Conservation (phyloP, 2,329 filamentous ascomycete species). For the Aureobasidium sp. region DNA sequence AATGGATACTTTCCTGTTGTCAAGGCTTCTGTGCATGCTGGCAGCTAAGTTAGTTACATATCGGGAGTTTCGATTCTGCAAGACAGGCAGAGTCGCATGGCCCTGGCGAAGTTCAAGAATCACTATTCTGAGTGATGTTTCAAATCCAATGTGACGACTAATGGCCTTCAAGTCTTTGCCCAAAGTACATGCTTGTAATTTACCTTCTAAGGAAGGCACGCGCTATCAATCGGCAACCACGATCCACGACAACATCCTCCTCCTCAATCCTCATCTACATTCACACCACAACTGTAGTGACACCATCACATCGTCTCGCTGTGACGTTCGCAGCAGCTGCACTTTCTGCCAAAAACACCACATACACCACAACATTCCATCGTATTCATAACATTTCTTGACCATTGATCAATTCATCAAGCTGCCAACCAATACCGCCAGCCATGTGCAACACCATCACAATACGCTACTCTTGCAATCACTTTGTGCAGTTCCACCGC, state of each 20-base stretch:
- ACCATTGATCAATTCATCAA: neutral
- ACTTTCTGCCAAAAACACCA: no score
- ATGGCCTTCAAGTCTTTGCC: neutral
- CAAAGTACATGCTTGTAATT: neutral
- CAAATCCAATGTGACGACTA: neutral
- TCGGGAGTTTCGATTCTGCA: no score
- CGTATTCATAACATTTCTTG: neutral
- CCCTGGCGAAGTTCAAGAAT: neutral
- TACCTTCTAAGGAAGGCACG: neutral
- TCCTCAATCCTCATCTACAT: neutral
- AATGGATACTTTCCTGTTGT: no score
- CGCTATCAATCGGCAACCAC: neutral
- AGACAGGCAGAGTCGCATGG: neutral
- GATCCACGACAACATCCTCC: neutral
- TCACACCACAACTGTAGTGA: no score
- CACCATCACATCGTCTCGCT: no score
- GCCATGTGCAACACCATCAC: conserved; percentile 1
- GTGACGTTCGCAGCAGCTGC: no score
- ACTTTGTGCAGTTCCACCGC: conserved; percentile 1
- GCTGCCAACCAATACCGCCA: neutral
- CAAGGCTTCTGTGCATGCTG: no score
- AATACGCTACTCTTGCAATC: conserved; percentile 1
- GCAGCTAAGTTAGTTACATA: no score
- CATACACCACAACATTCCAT: no score
- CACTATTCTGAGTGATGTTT: neutral